Percentiles rank a stretch among this genome's conserved stretches.
phyloP scores from a whole-genome alignment of 768 basidiomycete genomes.

The Serendipita sp. region DNA sequence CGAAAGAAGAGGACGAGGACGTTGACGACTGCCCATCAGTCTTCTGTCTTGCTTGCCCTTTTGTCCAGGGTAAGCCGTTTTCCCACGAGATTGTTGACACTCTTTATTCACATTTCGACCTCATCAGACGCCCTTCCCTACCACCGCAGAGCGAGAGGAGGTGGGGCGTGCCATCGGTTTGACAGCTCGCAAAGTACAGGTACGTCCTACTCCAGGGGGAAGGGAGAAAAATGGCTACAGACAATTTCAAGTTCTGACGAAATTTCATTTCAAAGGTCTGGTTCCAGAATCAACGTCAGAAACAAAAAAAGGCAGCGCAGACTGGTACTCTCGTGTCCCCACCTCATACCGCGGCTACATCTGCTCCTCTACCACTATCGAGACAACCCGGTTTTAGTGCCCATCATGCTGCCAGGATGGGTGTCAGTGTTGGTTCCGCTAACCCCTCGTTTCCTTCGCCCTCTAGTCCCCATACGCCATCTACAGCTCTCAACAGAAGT shows the following conservation, averaged over 20 bases:
- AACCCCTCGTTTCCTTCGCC: neutral
- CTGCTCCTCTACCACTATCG: neutral
- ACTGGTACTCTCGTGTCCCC: neutral
- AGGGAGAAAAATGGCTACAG: neutral
- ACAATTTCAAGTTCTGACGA: constrained; percentile 6
- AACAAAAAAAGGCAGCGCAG: constrained; percentile 17
- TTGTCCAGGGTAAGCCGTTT: constrained; percentile 53
- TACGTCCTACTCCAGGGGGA: constrained; percentile 21
- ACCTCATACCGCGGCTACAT: neutral
- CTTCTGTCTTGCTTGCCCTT: constrained; percentile 70
- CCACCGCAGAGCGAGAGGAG: constrained; percentile 73
- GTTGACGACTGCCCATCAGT: constrained; percentile 75
- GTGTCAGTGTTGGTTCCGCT: neutral
- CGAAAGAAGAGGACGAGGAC: constrained; percentile 44
- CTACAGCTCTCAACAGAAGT: neutral
- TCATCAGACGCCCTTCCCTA: constrained; percentile 68
- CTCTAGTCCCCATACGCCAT: neutral
- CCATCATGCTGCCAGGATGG: constrained; percentile 2
- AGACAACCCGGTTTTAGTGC: neutral
- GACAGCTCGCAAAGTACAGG: constrained; percentile 82
- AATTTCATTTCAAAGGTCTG: constrained; percentile 40
- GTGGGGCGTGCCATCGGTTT: constrained; percentile 77
- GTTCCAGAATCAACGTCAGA: constrained; percentile 90
- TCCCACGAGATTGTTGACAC: neutral
- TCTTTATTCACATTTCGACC: neutral